Conservation (phyloP, 208 protist genomes). For the Trypanosoma rangeli region DNA sequence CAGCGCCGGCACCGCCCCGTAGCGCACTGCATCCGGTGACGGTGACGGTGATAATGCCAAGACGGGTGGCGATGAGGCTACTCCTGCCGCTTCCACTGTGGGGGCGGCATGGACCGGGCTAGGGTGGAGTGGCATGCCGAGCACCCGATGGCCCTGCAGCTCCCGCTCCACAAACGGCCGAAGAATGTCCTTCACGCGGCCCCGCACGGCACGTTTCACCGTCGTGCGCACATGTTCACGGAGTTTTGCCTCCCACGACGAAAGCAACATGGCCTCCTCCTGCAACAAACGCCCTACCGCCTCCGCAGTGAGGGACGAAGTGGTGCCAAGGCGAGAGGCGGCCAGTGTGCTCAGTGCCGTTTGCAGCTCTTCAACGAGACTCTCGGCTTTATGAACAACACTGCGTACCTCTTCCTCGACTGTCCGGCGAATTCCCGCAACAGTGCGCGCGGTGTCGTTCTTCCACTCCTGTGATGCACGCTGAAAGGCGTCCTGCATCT, state of each 20-base stretch:
- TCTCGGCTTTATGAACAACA: constrained; percentile 4
- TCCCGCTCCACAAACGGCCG: constrained; percentile 5
- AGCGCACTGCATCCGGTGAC: constrained; percentile 5
- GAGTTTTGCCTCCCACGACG: constrained; percentile 4
- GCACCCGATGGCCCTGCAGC: neutral
- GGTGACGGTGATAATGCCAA: neutral
- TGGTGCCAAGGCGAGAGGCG: neutral
- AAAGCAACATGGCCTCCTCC: constrained; percentile 4
- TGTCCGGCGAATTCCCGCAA: neutral
- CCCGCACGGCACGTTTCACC: constrained; percentile 15
- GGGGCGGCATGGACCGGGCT: neutral
- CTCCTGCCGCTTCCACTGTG: neutral
- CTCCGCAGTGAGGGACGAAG: neutral
- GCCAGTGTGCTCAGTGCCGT: neutral
- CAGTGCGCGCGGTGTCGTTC: constrained; percentile 1
- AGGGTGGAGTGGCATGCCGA: neutral
- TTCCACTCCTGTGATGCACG: constrained; percentile 21
- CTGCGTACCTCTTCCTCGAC: constrained; percentile 6
- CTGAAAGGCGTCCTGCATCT: constrained; percentile 20
- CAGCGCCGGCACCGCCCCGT: constrained; percentile 3
- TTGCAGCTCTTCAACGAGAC: constrained; percentile 1
- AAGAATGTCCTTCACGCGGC: constrained; percentile 13
- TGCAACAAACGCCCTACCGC: constrained; percentile 2
- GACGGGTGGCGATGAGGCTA: neutral
- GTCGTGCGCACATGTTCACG: constrained; percentile 11